These are phyloP conservation scores for Conticribra weissflogii DNA, from an alignment of 108 stramenopile species.

Conservation along the genomic window DNA sequence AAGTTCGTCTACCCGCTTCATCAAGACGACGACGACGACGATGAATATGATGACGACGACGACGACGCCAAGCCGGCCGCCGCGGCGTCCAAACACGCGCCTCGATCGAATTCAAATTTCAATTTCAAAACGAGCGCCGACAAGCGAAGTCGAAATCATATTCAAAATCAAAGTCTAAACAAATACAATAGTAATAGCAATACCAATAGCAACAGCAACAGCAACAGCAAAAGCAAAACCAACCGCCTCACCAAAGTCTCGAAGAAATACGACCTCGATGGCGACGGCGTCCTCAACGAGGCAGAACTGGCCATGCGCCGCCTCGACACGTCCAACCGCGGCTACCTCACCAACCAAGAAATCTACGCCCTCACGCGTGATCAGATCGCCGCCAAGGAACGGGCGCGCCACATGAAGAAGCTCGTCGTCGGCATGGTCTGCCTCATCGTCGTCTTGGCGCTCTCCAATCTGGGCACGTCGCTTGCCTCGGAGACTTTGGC, in stretches of 20 bases:
- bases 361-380: conserved; percentile 15
- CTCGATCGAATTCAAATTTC: too few relatives aligned
- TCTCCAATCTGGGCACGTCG: conserved; percentile 18
- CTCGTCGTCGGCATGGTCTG: conserved; percentile 1
- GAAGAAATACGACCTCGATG: conserved; percentile 16
- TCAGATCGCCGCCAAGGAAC: background rate
- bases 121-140: too few relatives aligned
- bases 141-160: too few relatives aligned
- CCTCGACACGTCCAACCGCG: background rate
- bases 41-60: too few relatives aligned
- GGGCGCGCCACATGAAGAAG: background rate
- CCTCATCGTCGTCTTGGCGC: conserved; percentile 6
- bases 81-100: too few relatives aligned
- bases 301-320: conserved; percentile 18
- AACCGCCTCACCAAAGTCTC: background rate
- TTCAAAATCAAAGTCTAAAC: background rate
- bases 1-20: too few relatives aligned
- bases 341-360: conserved; percentile 13
- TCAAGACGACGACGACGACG: too few relatives aligned
- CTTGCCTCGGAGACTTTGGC: conserved; percentile 9
- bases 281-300: conserved; percentile 9
- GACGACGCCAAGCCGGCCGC: background rate
- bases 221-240: background rate
- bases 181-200: background rate
- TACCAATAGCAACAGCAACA: background rate